Base-by-base conservation (phyloP, 1,284 basidiomycete genomes). In the Sporisorium scitamineum region DNA sequence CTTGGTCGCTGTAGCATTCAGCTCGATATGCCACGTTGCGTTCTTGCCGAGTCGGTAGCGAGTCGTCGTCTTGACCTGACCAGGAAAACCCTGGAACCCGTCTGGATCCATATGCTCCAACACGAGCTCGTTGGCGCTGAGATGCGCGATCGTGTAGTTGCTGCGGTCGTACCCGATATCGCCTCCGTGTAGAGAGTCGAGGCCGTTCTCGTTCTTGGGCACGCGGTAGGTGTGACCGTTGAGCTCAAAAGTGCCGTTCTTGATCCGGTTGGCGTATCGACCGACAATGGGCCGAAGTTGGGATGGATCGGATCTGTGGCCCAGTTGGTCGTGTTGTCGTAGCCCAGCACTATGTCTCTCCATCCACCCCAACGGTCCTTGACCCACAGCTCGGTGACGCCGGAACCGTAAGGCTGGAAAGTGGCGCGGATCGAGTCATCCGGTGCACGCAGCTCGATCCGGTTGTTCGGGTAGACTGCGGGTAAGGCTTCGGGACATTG, bases 311-410 rank as follows among this genome's bases (percentile, higher is more conserved):
- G 67, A 42, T 84, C 82, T 13, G 75, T 70, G 7, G 68, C 70
- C 70, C 84, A 84, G 31, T 79, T 77, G 31, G 82, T 82, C 29
- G 70, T 80, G 68, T 85, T 83, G 61, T 86, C 83, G 53, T 80
- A 84, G 63, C 80, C 72, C 18, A 76, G 60, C 3, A 74, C 58
- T 14, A 78, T 45, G 55, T 85, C 84, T 34, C 81, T 47, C 65
- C 71, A 77, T 8, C 64, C 61, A 4, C 80, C 79, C 24, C 66
- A 54, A 16, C 75, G 69, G 61, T 83, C 82, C 56, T 78, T 76
- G 50, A 83, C 80, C 76, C 77, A 82, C 14, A 84, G 72, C 60
- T 84, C 80, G 26, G 70, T 78, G 41, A 85, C 13, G 8, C 68
- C 58, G 0, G 83, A 74, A 7, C 79, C 84, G 48, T 81, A 78